These are phyloP conservation scores for Gynochthodes officinalis DNA, from an alignment of 257 asterid species.

Conservation along the genomic window DNA sequence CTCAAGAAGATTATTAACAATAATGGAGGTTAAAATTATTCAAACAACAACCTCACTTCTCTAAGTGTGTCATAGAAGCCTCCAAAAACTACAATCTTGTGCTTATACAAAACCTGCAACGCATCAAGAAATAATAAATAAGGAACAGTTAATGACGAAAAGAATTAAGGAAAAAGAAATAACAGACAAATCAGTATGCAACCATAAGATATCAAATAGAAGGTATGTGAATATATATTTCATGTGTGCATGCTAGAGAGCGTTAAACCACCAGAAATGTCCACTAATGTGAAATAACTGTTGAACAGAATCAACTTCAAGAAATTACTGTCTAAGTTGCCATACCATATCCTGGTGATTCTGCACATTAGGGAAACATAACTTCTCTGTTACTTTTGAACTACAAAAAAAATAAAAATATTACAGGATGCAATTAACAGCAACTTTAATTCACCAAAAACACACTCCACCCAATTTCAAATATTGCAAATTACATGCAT, in stretches of 20 bases:
- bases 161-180: not conserved
- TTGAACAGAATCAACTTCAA: not conserved
- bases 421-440: not conserved
- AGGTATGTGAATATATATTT: not conserved
- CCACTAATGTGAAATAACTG: not conserved
- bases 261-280: not conserved
- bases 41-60: slow-evolving; percentile 80
- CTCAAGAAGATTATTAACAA: not conserved
- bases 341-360: not conserved
- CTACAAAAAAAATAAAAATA: not conserved
- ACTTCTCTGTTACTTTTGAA: not conserved
- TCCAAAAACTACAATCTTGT: slow-evolving; percentile 90
- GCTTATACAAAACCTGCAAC: slow-evolving; percentile 86
- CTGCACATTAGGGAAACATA: not conserved
- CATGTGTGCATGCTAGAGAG: not conserved
- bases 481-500: not conserved
- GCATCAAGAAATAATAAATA: slow-evolving; percentile 26
- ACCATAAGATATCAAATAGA: not conserved
- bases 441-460: not conserved
- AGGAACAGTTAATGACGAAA: slow-evolving; percentile 8
- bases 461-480: not conserved
- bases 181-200: not conserved
- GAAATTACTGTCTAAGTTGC: not conserved
- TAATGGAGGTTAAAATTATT: not conserved
- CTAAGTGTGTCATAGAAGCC: slow-evolving; percentile 98